Base-by-base conservation (phyloP, 192 early-diverging fungal genomes). In the Linnemannia elongata region DNA sequence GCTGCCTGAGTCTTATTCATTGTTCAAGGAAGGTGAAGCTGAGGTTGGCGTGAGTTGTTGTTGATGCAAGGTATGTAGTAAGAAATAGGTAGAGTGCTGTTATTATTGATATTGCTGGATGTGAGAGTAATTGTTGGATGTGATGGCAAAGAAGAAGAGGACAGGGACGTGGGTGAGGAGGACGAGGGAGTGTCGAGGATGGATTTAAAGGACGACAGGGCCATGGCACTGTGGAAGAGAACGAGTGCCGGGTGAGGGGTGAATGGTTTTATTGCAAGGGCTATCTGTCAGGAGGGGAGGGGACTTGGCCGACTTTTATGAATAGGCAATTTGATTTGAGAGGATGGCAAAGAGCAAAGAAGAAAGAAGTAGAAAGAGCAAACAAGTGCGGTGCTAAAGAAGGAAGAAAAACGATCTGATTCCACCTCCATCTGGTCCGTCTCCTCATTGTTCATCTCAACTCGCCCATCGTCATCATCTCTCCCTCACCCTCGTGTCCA, bases 1-100 rank as follows among this genome's bases (percentile, higher is more conserved):
- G 75, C 84, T n/a, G 79, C 78, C 39, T 80, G 75, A 24, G 84
- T 86, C 27, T 60, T 55, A 33, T 86, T 86, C 84, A 86, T 86
- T 69, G 69, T 30, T 20, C 47, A 6, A 20, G 0, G 13, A 33
- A 44, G 39, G 27, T 10, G 42, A 17, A 33, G 20, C 42, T 30
- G 55, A 66, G 49, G 17, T 18, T 18, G 49, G 49, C 49, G 49
- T 20, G 49, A n/a, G 75, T n/a, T 24, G 39, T 41, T 2, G 13
- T 24, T 72, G 39, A 49, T 41, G 27, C 15, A n/a, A 76, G 18
- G 24, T 30, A 36, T 20, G 35, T 33, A 20, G 60, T n/a, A 47
- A 77, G 36, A 27, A 39, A 24, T 27, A 1, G 8, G 35, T 0
- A 74, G 13, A 1, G 27, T 33, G 6, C 27, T 57, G 55, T 27